Percentiles rank a stretch among this genome's conserved stretches.
Evolutionary conservation across 495 filamentous ascomycete genomes (phyloP).

Genomic region (Penicillium manginii): DNA sequence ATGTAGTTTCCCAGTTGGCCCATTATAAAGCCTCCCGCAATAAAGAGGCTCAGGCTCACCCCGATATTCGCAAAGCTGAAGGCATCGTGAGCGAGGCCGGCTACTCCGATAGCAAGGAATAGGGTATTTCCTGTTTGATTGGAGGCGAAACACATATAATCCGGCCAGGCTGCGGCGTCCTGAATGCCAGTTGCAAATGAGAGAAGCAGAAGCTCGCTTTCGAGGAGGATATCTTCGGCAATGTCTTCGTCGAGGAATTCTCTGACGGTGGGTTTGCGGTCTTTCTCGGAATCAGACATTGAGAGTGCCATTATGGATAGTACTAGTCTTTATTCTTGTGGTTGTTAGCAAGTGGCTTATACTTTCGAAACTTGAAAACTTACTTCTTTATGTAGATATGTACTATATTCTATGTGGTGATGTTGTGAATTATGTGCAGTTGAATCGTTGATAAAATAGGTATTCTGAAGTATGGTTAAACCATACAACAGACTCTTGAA

Average conservation of each 20-base stretch:
- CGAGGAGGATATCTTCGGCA: slow-evolving; percentile 26
- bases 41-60: slow-evolving; percentile 56
- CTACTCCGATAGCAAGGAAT: slow-evolving; percentile 55
- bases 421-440: too few relatives aligned
- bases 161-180: slow-evolving; percentile 64
- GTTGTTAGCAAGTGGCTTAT: neutral
- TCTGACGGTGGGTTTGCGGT: slow-evolving; percentile 7
- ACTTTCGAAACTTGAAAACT: too few relatives aligned
- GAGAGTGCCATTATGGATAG: slow-evolving; percentile 3
- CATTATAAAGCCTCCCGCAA: slow-evolving; percentile 54
- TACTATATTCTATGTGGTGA: too few relatives aligned
- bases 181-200: slow-evolving; percentile 51
- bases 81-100: slow-evolving; percentile 44
- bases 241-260: slow-evolving; percentile 22
- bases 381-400: too few relatives aligned
- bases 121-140: slow-evolving; percentile 71
- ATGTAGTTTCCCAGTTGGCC: slow-evolving; percentile 60
- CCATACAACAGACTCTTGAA: neutral
- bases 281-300: slow-evolving; percentile 1
- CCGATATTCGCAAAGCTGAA: slow-evolving; percentile 53
- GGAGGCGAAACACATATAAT: slow-evolving; percentile 66
- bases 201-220: slow-evolving; percentile 39
- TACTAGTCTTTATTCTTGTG: neutral
- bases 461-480: too few relatives aligned
- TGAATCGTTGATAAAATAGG: too few relatives aligned